These are phyloP conservation scores for Ogataea ganodermae DNA, from an alignment of 805 yeast genomes.

Conservation along the genomic window DNA sequence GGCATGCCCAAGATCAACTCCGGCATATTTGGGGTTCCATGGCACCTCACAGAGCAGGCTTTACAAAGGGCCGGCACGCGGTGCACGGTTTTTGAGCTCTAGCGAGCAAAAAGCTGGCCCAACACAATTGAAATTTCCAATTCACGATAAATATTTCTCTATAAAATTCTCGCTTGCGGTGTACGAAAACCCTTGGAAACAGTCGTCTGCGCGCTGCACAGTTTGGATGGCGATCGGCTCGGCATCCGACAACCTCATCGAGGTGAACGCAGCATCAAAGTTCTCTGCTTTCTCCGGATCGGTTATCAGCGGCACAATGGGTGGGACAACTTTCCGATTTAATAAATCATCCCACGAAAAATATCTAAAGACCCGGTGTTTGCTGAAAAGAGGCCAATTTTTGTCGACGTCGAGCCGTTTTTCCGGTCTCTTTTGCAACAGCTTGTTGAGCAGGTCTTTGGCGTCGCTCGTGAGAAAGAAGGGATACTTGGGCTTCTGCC, in stretches of 20 bases:
- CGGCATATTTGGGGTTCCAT: conserved; percentile 79
- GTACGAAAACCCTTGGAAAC: conserved; percentile 48
- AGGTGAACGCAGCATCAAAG: conserved; percentile 74
- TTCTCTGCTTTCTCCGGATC: conserved; percentile 78
- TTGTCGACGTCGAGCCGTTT: conserved; percentile 61
- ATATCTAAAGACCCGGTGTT: conserved; percentile 72
- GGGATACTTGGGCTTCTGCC: conserved; percentile 65
- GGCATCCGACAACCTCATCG: conserved; percentile 41
- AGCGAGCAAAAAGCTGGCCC: conserved; percentile 10
- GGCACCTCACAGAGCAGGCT: conserved; percentile 65
- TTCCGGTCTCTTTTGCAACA: conserved; percentile 65
- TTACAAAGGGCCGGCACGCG: conserved; percentile 39
- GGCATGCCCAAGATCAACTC: conserved; percentile 79
- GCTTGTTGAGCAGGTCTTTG: conserved; percentile 64
- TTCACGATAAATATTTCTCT: conserved; percentile 27
- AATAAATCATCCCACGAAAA: conserved; percentile 64
- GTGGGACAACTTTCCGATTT: conserved; percentile 56
- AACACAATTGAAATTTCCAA: no score
- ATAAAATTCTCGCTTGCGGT: conserved; percentile 43
- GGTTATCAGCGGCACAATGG: conserved; percentile 74
- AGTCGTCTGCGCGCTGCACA: conserved; percentile 9
- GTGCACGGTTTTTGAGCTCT: conserved; percentile 52
- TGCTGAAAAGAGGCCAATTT: conserved; percentile 53
- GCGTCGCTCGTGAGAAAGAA: conserved; percentile 74
- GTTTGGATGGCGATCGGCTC: conserved; percentile 13